These are phyloP conservation scores for Xylaria flabelliformis DNA, from an alignment of 495 filamentous ascomycete species.

Conservation along the genomic window DNA sequence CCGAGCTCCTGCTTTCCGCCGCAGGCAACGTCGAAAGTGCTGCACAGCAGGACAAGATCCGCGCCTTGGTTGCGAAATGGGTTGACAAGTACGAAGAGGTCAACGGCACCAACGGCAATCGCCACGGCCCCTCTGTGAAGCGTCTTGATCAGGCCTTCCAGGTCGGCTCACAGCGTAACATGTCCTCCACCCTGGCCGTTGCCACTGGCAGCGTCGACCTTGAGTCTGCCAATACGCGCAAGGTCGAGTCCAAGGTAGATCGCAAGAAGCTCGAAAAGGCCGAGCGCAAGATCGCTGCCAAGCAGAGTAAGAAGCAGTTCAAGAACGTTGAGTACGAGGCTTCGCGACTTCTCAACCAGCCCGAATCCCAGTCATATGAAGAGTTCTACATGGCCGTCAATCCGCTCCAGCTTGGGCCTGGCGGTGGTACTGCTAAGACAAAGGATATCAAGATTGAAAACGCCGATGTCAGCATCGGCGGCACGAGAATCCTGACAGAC, in stretches of 20 bases:
- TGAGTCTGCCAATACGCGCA: conserved; percentile 87
- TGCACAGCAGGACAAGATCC: conserved; percentile 75
- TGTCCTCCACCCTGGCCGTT: conserved; percentile 92
- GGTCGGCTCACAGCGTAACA: conserved; percentile 90
- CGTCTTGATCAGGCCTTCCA: conserved; percentile 95
- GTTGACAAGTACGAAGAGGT: conserved; percentile 77
- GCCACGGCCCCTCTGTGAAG: conserved; percentile 73
- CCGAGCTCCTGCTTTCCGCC: conserved; percentile 85
- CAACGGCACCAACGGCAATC: conserved; percentile 66
- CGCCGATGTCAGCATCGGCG: conserved; percentile 91
- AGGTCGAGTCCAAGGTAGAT: conserved; percentile 97
- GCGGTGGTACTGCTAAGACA: conserved; percentile 74
- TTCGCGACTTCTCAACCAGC: conserved; percentile 83
- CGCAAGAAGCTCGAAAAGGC: conserved; percentile 99
- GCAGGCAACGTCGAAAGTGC: conserved; percentile 75
- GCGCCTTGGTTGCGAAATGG: conserved; percentile 87
- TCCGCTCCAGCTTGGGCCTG: conserved; percentile 84
- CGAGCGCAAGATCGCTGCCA: conserved; percentile 95
- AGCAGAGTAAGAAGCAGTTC: conserved; percentile 97
- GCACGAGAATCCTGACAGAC: conserved; percentile 86
- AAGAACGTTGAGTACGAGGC: conserved; percentile 98
- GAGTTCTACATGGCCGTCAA: conserved; percentile 99
- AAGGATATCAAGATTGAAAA: conserved; percentile 99
- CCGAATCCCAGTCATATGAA: conserved; percentile 91
- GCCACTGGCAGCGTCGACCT: conserved; percentile 85